Base-by-base conservation (phyloP, 192 early-diverging fungal species). In the Fimicolochytrium jonesii region DNA sequence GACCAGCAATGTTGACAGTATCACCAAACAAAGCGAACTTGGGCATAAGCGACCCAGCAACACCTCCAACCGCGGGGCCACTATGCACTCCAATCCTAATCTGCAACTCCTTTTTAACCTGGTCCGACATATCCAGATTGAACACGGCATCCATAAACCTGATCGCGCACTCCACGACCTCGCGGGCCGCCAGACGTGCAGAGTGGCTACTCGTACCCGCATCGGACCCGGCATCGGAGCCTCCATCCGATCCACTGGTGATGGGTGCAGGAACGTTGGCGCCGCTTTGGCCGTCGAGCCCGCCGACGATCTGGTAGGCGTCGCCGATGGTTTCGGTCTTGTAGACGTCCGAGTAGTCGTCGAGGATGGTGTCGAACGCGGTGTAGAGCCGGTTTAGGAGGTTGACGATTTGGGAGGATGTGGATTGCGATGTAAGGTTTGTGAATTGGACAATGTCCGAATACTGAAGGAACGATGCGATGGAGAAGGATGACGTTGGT, bases 311-410 rank as follows among this genome's bases (percentile, higher is more conserved):
- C 53, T 64, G 62, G 56, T 75, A 75, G 23, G 73, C 73, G 56
- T 75, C 73, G 33, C 73, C 73, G 55, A 75, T 67, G 6, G 73
- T 75, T 49, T 75, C 73, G 1, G 70, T 62, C 61, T 75, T 75
- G 59, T 68, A 75, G 18, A 75, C 9, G 45, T 71, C 69, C 51
- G 49, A 35, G 46, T 72, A 75, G 25, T 71, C 66, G 35, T 71
- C 73, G 33, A 75, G 47, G 20, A 62, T 64, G 9, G 66, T 53
- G 50, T 75, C 73, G 50, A 75, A 68, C n/a, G 51, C 59, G 20
- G 66, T 67, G 65, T 75, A 75, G 22, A 75, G 68, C 47, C 69
- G 50, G 61, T 75, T 71, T 11, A 75, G 66, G 10, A 75, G 54
- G 13, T 67, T 62, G 26, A 75, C 61, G 17, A 75, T 61, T 42